Conservation (phyloP, 2,329 filamentous ascomycete genomes). For the Bipolaris cookei region DNA sequence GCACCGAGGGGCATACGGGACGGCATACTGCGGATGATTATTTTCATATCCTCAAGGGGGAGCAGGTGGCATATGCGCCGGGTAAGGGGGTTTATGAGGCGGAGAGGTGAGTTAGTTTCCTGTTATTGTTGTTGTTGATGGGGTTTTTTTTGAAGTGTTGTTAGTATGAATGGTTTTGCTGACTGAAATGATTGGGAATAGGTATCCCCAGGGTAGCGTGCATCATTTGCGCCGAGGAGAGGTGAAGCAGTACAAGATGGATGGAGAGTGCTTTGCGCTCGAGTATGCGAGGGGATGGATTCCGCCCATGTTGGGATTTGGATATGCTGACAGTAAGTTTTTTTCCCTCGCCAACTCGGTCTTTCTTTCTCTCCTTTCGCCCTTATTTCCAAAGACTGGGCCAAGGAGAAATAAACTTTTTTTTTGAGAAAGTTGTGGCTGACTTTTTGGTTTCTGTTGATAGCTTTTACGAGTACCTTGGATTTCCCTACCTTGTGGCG, state of each 20-base stretch:
- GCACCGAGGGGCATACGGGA: conserved; percentile 86
- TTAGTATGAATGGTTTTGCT: background rate
- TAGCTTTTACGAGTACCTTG: conserved; percentile 73
- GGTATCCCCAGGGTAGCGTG: conserved; percentile 72
- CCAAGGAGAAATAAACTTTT: background rate
- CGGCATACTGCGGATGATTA: conserved; percentile 93
- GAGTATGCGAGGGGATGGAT: conserved; percentile 91
- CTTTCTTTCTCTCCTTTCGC: background rate
- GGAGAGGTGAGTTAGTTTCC: conserved; percentile 51
- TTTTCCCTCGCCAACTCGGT: too few species aligned
- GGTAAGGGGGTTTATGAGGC: conserved; percentile 67
- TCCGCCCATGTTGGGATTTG: conserved; percentile 89
- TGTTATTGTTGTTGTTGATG: background rate
- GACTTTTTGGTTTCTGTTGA: background rate
- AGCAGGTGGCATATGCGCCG: conserved; percentile 73
- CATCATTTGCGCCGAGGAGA: conserved; percentile 74
- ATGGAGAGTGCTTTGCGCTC: conserved; percentile 76
- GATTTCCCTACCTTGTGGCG: conserved; percentile 85
- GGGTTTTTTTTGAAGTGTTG: background rate
- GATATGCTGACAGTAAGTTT: conserved; percentile 72
- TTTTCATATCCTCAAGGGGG: conserved; percentile 85
- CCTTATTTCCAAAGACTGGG: background rate
- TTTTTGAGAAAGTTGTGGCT: background rate
- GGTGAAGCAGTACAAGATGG: conserved; percentile 85
- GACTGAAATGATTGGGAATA: conserved; percentile 9